phyloP scores from a whole-genome alignment of 495 filamentous ascomycete species.

The Xylaria castorea region DNA sequence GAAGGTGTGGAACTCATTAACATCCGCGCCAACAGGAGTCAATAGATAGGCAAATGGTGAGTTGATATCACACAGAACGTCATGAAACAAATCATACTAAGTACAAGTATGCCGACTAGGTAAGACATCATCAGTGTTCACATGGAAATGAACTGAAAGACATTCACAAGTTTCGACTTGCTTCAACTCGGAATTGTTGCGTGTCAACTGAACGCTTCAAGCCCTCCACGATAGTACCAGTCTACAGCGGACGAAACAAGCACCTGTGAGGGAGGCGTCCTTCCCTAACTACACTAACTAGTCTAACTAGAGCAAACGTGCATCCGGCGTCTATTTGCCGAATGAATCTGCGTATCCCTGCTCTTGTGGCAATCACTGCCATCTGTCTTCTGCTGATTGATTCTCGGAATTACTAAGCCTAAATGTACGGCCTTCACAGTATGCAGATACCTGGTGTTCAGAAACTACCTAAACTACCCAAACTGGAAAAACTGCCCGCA shows the following conservation, averaged over 20 bases:
- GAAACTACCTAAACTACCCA: background rate
- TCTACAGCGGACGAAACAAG: background rate
- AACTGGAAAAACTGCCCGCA: background rate
- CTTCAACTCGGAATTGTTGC: background rate
- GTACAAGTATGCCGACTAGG: background rate
- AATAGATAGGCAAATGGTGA: background rate
- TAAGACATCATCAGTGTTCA: background rate
- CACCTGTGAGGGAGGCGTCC: background rate
- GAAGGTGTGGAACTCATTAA: background rate
- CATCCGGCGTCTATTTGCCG: background rate
- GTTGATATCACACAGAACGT: background rate
- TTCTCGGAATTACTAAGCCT: background rate
- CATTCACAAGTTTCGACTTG: background rate
- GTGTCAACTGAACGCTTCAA: background rate
- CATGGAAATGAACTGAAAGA: background rate
- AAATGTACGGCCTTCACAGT: background rate
- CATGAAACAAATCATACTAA: background rate
- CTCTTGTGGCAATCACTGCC: background rate
- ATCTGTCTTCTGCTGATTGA: background rate
- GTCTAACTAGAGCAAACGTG: background rate
- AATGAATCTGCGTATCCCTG: slow-evolving; percentile 5
- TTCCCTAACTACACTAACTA: no score
- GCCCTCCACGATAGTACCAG: background rate
- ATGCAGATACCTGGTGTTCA: background rate
- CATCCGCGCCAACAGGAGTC: background rate